Conservation (phyloP, 2,329 filamentous ascomycete species). For the Uncinocarpus reesii region DNA sequence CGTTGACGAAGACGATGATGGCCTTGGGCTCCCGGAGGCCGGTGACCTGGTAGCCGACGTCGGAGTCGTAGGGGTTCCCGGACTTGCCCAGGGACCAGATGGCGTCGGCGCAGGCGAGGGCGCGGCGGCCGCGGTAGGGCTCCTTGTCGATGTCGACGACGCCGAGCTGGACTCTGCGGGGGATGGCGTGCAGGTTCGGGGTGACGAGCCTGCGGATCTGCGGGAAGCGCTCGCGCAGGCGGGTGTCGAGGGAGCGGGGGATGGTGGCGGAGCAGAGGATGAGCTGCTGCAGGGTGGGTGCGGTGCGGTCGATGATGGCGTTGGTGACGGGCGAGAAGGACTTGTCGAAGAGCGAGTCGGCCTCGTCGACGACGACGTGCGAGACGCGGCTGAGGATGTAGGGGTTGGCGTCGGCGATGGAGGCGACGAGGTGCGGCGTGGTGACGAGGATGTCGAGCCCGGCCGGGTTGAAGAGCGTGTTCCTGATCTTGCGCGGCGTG, state of each 20-base stretch:
- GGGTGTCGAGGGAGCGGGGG: constrained; percentile 75
- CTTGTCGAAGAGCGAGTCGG: constrained; percentile 87
- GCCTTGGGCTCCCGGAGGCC: constrained; percentile 57
- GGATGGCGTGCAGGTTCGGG: constrained; percentile 91
- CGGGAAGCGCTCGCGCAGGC: constrained; percentile 71
- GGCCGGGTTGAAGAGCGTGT: constrained; percentile 65
- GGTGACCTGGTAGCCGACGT: constrained; percentile 27
- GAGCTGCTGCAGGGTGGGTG: constrained; percentile 73
- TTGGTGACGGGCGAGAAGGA: constrained; percentile 79
- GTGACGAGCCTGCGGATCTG: constrained; percentile 78
- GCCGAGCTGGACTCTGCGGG: constrained; percentile 82
- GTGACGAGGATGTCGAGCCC: constrained; percentile 79
- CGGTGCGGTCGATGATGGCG: constrained; percentile 67
- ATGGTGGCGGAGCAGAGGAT: constrained; percentile 95
- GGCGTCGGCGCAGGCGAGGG: constrained; percentile 84
- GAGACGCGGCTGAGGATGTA: constrained; percentile 85
- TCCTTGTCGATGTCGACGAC: constrained; percentile 85
- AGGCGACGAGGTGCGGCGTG: constrained; percentile 80
- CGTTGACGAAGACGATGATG: constrained; percentile 92
- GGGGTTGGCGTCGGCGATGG: constrained; percentile 79
- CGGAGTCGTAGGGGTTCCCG: constrained; percentile 38
- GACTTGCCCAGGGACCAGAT: constrained; percentile 90
- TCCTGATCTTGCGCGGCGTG: constrained; percentile 68
- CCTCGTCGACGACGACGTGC: constrained; percentile 86
- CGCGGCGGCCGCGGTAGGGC: constrained; percentile 88